Percentiles rank a stretch among this genome's conserved stretches.
Conservation (phyloP, 148 eudicot species). For the Rhododendron henanense region DNA sequence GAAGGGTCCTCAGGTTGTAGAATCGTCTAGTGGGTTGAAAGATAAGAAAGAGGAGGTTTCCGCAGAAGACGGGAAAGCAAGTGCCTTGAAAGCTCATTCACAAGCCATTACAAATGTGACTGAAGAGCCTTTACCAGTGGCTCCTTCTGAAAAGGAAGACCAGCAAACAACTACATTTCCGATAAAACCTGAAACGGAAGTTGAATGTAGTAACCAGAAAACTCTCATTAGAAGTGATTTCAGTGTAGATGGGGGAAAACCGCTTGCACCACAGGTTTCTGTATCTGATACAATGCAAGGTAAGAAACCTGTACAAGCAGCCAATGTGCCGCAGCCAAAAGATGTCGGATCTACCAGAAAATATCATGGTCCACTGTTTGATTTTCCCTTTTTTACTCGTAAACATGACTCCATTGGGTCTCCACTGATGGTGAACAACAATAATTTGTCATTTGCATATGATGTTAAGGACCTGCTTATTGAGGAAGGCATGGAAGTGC, state of each 20-base stretch:
- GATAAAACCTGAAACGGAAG: slow-evolving; percentile 60
- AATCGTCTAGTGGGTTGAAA: slow-evolving; percentile 30
- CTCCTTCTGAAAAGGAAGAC: slow-evolving; percentile 58
- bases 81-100: slow-evolving; percentile 26
- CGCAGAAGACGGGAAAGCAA: slow-evolving; percentile 49
- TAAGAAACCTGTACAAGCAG: slow-evolving; percentile 54
- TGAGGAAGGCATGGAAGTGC: slow-evolving; percentile 67
- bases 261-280: slow-evolving; percentile 40
- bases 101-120: slow-evolving; percentile 30
- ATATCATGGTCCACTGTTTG: slow-evolving; percentile 97
- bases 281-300: slow-evolving; percentile 53
- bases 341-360: slow-evolving; percentile 61
- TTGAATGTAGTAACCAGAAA: slow-evolving; percentile 45
- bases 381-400: slow-evolving; percentile 92
- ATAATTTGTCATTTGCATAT: slow-evolving; percentile 68
- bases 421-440: slow-evolving; percentile 49
- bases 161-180: slow-evolving; percentile 34
- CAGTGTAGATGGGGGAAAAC: slow-evolving; percentile 63
- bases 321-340: slow-evolving; percentile 49
- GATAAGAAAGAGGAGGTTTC: slow-evolving; percentile 44
- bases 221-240: slow-evolving; percentile 40
- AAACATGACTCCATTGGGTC: slow-evolving; percentile 82
- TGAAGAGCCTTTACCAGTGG: slow-evolving; percentile 45
- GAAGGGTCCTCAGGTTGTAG: slow-evolving; percentile 40
- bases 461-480: slow-evolving; percentile 79